phyloP scores from a whole-genome alignment of 139 green algal species.

The Micractinium sp. region DNA sequence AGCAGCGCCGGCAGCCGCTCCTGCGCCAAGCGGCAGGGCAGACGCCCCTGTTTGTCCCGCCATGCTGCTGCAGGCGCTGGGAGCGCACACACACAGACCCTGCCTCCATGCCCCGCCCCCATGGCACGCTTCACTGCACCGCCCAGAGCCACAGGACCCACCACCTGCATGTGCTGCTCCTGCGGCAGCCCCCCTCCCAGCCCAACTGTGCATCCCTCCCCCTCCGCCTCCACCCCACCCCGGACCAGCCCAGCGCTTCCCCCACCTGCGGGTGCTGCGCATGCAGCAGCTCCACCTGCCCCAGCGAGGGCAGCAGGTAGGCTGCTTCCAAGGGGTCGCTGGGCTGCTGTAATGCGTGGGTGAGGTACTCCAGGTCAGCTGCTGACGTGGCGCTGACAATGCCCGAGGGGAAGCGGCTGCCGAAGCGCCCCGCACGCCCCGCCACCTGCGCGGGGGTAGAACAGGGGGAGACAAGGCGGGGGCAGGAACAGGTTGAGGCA shows the following conservation, averaged over 20 bases:
- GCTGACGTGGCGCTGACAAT: conserved; percentile 22
- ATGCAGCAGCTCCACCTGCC: conserved; percentile 64
- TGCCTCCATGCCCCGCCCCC: background rate
- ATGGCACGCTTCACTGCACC: background rate
- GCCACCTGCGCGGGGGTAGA: background rate
- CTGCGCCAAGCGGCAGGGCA: background rate
- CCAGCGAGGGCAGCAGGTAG: conserved; percentile 49
- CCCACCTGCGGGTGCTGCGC: conserved; percentile 30
- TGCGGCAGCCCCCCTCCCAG: no score
- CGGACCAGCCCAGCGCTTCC: background rate
- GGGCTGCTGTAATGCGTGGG: conserved; percentile 11
- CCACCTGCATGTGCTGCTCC: background rate
- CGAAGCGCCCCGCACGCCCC: conserved; percentile 22
- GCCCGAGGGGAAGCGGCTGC: conserved; percentile 18
- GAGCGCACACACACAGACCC: background rate
- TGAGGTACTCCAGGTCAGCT: conserved; percentile 37
- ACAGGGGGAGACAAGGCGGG: background rate
- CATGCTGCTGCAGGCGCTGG: background rate
- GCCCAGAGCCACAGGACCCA: background rate
- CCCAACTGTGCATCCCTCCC: no score
- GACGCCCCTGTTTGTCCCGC: background rate
- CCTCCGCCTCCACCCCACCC: no score
- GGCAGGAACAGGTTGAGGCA: no score
- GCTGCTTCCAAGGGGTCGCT: conserved; percentile 8
- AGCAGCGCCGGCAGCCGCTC: conserved; percentile 40